These are phyloP conservation scores for Hortiboletus campestris DNA, from an alignment of 768 basidiomycete species.

Conservation along the genomic window DNA sequence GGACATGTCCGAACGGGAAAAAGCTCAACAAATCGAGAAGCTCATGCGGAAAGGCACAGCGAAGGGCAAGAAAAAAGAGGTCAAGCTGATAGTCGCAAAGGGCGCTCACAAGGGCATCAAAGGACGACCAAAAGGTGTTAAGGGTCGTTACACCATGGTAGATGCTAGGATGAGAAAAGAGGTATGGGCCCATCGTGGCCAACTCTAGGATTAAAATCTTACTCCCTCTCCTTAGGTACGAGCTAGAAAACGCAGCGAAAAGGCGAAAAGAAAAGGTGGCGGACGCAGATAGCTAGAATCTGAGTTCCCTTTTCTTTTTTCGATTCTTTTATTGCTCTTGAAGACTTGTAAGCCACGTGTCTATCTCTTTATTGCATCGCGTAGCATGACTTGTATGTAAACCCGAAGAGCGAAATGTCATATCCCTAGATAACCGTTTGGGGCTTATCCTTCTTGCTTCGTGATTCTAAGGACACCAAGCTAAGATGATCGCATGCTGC, in stretches of 20 bases:
- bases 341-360: background rate
- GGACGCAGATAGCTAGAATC: slow-evolving; percentile 34
- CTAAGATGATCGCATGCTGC: slow-evolving; percentile 44
- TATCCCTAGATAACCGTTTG: slow-evolving; percentile 3
- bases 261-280: slow-evolving; percentile 56
- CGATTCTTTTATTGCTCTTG: background rate
- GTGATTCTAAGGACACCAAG: slow-evolving; percentile 29
- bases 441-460: slow-evolving; percentile 11
- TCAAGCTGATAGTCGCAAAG: slow-evolving; percentile 90
- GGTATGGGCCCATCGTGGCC: slow-evolving; percentile 36
- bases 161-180: slow-evolving; percentile 94
- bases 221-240: slow-evolving; percentile 52
- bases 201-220: slow-evolving; percentile 1
- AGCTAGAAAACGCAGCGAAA: slow-evolving; percentile 78
- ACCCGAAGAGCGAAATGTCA: background rate
- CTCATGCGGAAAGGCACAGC: slow-evolving; percentile 80
- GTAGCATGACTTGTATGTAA: slow-evolving; percentile 1
- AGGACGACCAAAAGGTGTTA: slow-evolving; percentile 93
- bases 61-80: slow-evolving; percentile 67
- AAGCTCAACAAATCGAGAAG: slow-evolving; percentile 91
- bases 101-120: slow-evolving; percentile 86
- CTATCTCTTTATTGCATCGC: background rate
- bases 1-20: slow-evolving; percentile 93
- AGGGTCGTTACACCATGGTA: slow-evolving; percentile 93
- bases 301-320: too few species aligned